Base-by-base conservation (phyloP, 768 basidiomycete genomes). In the Russula sp. region DNA sequence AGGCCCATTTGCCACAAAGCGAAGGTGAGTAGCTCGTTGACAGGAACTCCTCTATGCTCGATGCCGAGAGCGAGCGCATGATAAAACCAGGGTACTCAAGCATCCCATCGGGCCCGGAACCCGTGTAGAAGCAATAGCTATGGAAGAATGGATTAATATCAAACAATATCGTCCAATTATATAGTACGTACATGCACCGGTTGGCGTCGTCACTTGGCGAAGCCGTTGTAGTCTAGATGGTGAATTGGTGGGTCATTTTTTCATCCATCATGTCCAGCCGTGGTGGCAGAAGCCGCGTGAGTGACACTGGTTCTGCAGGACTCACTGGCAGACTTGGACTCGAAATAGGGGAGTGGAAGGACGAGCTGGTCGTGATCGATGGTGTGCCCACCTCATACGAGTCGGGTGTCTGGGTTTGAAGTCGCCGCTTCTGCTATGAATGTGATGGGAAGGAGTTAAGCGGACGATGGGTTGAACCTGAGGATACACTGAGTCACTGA, bases 81-180 rank as follows among this genome's bases (percentile, higher is more conserved):
- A 79, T 64, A 5, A 73, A 63, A 56, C 74, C 30, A 3, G 76
- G 70, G 36, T 79, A 59, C 24, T 48, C 52, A 9, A 7, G 14
- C 32, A 40, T 30, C 28, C 36, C 54, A 34, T 52, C 55, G 3
- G 59, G n/a, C 8, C 24, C 82, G 4, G 79, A 69, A 1, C 90
- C 90, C 2, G 90, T 91, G 75, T 83, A 92, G 75, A 91, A 92
- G 76, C 90, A 92, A 74, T 88, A 91, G 69, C 90, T 92, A 59
- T n/a, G 26, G 57, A 34, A 20, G 61, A 48, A 67, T 24, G 6
- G 48, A 55, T 75, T 49, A 71, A 26, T 34, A 2, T 3, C 49
- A 30, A 28, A 36, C 44, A 56, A 52, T 38, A 20, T 18, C 28
- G 26, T 9, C n/a, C 36, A 60, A 50, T 57, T 40, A 55, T 48